Percentiles rank a stretch among this genome's conserved stretches.
These are phyloP conservation scores for Ceratocystiopsis brevicomis DNA, from an alignment of 2,329 filamentous ascomycete genomes.

Conservation along the genomic window DNA sequence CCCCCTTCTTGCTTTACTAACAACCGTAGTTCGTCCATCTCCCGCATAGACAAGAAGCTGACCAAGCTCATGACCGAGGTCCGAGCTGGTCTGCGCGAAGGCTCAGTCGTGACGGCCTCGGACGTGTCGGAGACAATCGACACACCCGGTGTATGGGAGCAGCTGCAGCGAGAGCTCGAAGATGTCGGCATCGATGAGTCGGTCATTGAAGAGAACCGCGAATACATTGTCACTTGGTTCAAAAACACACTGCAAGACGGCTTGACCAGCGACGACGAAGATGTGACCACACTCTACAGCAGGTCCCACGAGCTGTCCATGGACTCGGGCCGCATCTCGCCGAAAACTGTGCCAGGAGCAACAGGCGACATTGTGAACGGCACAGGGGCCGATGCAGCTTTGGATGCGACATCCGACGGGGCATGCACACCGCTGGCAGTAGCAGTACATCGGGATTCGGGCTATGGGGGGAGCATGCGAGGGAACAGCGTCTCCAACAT, in stretches of 20 bases:
- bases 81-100: constrained; percentile 11
- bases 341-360: constrained; percentile 1
- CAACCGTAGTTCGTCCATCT: constrained; percentile 10
- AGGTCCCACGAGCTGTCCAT: not conserved
- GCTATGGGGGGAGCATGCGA: too few species aligned
- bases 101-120: constrained; percentile 10
- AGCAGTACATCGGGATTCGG: not conserved
- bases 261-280: constrained; percentile 1
- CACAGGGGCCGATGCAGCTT: too few species aligned
- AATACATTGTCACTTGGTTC: constrained; percentile 13
- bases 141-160: constrained; percentile 10
- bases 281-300: constrained; percentile 1
- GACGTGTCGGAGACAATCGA: constrained; percentile 10
- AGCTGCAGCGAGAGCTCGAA: constrained; percentile 12
- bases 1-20: not conserved
- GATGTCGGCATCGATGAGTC: constrained; percentile 12
- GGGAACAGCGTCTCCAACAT: not conserved
- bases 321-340: not conserved
- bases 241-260: constrained; percentile 11
- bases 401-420: too few species aligned
- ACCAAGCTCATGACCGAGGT: constrained; percentile 13
- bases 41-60: constrained; percentile 11
- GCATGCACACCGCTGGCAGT: not conserved
- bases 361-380: too few species aligned
- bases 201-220: constrained; percentile 12